Evolutionary conservation across 805 yeast species (phyloP), one percentile per base, ranked within the genome.

Genomic region (Metschnikowia hibisci): DNA sequence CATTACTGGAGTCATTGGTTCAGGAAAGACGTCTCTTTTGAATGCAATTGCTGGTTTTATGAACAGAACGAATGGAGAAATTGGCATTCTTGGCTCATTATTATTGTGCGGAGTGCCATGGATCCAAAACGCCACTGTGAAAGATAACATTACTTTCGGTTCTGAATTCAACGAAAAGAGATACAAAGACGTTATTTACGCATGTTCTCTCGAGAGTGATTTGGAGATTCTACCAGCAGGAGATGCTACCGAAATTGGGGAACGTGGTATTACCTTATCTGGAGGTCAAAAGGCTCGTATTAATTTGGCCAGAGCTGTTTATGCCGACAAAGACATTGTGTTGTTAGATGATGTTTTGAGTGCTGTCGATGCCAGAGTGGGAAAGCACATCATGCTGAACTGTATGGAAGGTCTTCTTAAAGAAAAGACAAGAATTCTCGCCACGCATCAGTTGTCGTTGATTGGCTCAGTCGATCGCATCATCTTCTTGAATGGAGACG

Each of bases 261-360:
- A 87, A 60, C 74, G 87, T 59, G 95, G 95, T 55, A 81, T 87
- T 37, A 85, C 93, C 0, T 64, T 87, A 32, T 83, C 91, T n/a
- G 95, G 95, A 43, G 95, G 95, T 40, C 95, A 87, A 60, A 87
- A 87, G 67, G 91, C 95, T 0, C 76, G 95, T 60, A 76, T 87
- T 41, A 78, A 80, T 56, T 65, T 87, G 46, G 95, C 95, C 3
- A 74, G 95, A 58, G 84, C 91, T 2, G 87, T 84, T 2, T 87
- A 87, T 56, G 78, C 82, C 11, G 71, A 80, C 22, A 74, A 76
- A 14, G 88, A 84, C 55, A 81, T 85, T 18, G 73, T 82, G 32
- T 62, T 87, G 39, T 63, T 87, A 41, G 95, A 87, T 58, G 95
- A 87, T 58, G 88, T 86, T 12, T 70, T 87, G 44, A 79, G 87